Conservation (phyloP, 1,284 basidiomycete genomes). For the Boletellus dicymbophilus region DNA sequence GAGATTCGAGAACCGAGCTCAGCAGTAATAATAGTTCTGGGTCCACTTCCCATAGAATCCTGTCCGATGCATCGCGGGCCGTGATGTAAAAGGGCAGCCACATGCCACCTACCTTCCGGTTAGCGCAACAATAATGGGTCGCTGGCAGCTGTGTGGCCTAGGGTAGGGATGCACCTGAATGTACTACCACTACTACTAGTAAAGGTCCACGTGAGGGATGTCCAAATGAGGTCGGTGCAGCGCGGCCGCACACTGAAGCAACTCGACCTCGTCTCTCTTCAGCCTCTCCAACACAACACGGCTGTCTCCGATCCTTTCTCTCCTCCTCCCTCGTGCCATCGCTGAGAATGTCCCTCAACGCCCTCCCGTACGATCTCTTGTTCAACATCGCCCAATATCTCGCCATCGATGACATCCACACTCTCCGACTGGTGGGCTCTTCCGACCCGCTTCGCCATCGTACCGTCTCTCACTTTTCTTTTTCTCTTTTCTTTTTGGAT, state of each 20-base stretch:
- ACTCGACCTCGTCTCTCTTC: conserved; percentile 6
- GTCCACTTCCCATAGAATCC: too few species aligned
- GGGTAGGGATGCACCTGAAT: too few species aligned
- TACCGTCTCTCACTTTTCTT: neutral
- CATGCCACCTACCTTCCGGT: too few species aligned
- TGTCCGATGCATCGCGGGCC: too few species aligned
- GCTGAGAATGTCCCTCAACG: conserved; percentile 38
- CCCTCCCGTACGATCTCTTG: conserved; percentile 68
- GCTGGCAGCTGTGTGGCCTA: too few species aligned
- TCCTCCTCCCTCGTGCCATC: neutral
- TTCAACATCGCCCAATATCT: conserved; percentile 64
- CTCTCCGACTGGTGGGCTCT: conserved; percentile 57
- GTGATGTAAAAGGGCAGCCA: too few species aligned
- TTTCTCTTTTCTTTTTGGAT: neutral
- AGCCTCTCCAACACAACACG: too few species aligned
- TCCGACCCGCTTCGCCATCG: neutral
- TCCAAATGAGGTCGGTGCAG: neutral
- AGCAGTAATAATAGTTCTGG: too few species aligned
- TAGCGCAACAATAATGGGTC: too few species aligned
- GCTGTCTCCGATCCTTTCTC: conserved; percentile 8
- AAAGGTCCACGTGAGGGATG: too few species aligned
- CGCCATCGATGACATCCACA: conserved; percentile 55
- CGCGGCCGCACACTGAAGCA: conserved; percentile 1
- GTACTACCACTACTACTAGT: too few species aligned
- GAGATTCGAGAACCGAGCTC: too few species aligned